phyloP scores from a whole-genome alignment of 805 yeast species.

The Pichia eremophila region DNA sequence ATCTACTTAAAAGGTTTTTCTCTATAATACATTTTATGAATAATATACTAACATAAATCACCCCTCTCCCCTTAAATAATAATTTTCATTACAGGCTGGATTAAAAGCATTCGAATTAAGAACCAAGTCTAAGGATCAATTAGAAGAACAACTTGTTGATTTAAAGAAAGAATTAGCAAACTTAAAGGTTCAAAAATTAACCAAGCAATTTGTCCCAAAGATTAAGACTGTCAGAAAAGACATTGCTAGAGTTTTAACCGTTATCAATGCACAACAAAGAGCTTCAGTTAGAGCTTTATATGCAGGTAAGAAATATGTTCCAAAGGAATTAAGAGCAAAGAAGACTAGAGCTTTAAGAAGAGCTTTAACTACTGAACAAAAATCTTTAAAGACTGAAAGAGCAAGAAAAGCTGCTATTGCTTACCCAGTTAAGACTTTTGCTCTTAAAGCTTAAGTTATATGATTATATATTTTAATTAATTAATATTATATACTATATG shows the following conservation, averaged over 20 bases:
- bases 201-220: conserved; percentile 89
- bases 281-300: conserved; percentile 89
- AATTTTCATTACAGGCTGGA: conserved; percentile 49
- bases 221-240: conserved; percentile 96
- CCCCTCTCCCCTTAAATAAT: too few species aligned
- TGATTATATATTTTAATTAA: neutral
- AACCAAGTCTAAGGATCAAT: conserved; percentile 94
- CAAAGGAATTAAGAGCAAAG: conserved; percentile 99
- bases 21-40: too few species aligned
- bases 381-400: conserved; percentile 72
- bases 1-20: too few species aligned
- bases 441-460: conserved; percentile 86
- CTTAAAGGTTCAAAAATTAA: conserved; percentile 92
- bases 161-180: conserved; percentile 93
- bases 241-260: conserved; percentile 96
- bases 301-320: conserved; percentile 90
- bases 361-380: conserved; percentile 82
- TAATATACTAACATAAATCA: neutral
- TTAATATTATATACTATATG: conserved; percentile 3
- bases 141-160: conserved; percentile 88
- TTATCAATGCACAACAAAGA: conserved; percentile 95
- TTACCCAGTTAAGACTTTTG: conserved; percentile 97
- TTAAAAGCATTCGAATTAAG: conserved; percentile 94
- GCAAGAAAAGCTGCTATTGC: conserved; percentile 87
- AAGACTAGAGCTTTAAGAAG: conserved; percentile 99